Percentiles rank a stretch among this genome's conserved stretches.
Evolutionary conservation across 2,329 filamentous ascomycete species (phyloP).

Genomic region (Curvularia verruculosa): DNA sequence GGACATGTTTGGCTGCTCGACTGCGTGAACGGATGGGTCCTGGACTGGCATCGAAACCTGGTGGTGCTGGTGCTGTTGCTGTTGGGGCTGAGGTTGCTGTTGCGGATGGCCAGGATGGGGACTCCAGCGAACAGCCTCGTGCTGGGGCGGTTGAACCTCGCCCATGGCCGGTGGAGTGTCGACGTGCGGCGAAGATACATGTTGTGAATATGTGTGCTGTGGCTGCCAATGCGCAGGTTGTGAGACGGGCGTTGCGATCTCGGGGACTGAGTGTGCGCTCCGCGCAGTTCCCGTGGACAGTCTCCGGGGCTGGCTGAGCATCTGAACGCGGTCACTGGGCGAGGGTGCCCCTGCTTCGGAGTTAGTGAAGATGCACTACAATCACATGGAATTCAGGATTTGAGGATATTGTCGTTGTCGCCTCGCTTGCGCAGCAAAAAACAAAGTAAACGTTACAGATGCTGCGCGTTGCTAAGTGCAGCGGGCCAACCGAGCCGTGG

Average conservation of each 20-base stretch:
- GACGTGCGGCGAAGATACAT: constrained; percentile 46
- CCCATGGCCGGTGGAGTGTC: constrained; percentile 38
- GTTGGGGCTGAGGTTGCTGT: constrained; percentile 43
- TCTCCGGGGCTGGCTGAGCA: constrained; percentile 47
- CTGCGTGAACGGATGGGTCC: constrained; percentile 40
- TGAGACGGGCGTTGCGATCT: constrained; percentile 45
- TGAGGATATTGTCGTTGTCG: constrained; percentile 13
- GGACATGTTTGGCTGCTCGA: constrained; percentile 37
- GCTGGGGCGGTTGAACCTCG: constrained; percentile 37
- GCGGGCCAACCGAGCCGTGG: constrained; percentile 20
- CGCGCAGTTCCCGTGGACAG: constrained; percentile 48
- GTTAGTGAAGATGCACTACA: constrained; percentile 29
- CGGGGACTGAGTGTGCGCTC: constrained; percentile 46
- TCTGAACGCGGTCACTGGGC: constrained; percentile 49
- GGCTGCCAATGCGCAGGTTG: constrained; percentile 48
- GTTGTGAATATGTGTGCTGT: constrained; percentile 42
- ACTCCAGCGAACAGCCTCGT: constrained; percentile 44
- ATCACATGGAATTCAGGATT: constrained; percentile 23
- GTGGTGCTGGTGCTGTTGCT: constrained; percentile 44
- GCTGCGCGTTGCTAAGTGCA: constrained; percentile 35
- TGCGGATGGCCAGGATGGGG: constrained; percentile 43
- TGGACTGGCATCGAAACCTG: constrained; percentile 43
- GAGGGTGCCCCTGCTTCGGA: constrained; percentile 40
- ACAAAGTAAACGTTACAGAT: constrained; percentile 25
- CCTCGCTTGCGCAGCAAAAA: constrained; percentile 14